Base-by-base conservation (phyloP, 176 grass and related monocot genomes). In the Melocanna baccifera region DNA sequence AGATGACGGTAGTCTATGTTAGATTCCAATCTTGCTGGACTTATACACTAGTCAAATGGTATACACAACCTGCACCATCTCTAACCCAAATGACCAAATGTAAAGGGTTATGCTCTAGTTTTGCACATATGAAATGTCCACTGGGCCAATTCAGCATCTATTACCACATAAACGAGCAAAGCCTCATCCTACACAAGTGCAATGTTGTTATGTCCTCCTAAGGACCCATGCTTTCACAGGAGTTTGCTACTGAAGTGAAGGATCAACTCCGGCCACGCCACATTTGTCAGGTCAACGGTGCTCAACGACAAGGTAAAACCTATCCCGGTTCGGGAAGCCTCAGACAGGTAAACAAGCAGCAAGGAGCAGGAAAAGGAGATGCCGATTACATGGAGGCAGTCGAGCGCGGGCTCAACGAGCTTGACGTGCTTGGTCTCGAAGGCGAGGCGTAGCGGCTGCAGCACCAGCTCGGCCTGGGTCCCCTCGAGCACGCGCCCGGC, bases 391-490 rank as follows among this genome's bases (percentile, higher is more conserved):
- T 96, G 96, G 74, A 99, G 91, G 84, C 91, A 99, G 73, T 99
- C 96, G 68, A 99, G 96, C 61, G 93, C 96, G 62, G 91, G 96
- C 81, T 99, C 93, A 53, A 94, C 90, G 75, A 99, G 93, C 87
- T 99, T 99, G 82, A 96, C 69, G 87, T 94, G 91, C 87, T 99
- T 99, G 64, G 90, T 90, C 79, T 99, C 93, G 84, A 96, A 93
- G 81, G 93, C 93, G 77, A 99, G 93, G 87, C 96, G 92, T 28
- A 96, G 89, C 8, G 96, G 96, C 83, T 99, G 93, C 86, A 99
- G 87, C 81, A 99, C 83, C 55, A 99, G 89, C 75, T 99, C 96
- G 83, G 96, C 91, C 79, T 99, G 96, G 19, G 85, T 82, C 45
- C 89, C 90, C 61, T 99, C 93, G 56, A 99, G 92, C 86, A 86